Percentiles rank a stretch among this genome's conserved stretches.
These are phyloP conservation scores for Papiliotrema fonsecae DNA, from an alignment of 1,284 basidiomycete species.

Conservation along the genomic window DNA sequence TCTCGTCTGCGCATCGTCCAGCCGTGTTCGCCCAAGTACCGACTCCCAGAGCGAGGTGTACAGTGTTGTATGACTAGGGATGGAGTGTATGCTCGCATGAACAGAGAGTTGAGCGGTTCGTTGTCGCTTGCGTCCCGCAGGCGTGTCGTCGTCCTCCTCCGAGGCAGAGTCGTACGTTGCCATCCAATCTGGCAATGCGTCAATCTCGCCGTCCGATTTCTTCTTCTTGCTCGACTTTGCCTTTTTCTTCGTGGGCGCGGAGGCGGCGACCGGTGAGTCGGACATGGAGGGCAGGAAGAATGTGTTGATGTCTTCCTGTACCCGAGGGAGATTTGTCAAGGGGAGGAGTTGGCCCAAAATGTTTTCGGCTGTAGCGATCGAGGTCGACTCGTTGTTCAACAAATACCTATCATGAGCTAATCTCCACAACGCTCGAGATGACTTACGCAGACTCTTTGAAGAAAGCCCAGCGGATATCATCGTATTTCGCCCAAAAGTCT, in stretches of 20 bases:
- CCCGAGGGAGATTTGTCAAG: constrained; percentile 76
- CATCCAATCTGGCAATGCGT: constrained; percentile 47
- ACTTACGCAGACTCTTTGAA: constrained; percentile 72
- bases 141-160: constrained; percentile 50
- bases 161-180: constrained; percentile 43
- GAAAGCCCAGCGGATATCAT: constrained; percentile 89
- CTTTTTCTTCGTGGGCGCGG: constrained; percentile 8
- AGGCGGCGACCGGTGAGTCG: constrained; percentile 49
- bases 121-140: constrained; percentile 24
- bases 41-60: constrained; percentile 40
- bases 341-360: constrained; percentile 70
- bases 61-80: constrained; percentile 24
- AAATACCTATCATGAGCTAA: background rate
- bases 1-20: constrained; percentile 34
- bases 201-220: constrained; percentile 19
- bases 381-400: constrained; percentile 3
- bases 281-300: constrained; percentile 80
- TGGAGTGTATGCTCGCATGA: constrained; percentile 31
- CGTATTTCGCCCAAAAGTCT: constrained; percentile 49
- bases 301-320: constrained; percentile 66
- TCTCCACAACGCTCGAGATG: no score
- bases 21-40: constrained; percentile 16
- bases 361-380: constrained; percentile 53
- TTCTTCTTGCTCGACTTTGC: constrained; percentile 10
- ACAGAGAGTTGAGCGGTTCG: constrained; percentile 35